A percentile compares a stretch with the other conserved stretches of the same genome.
phyloP scores from a whole-genome alignment of 2,329 filamentous ascomycete species.

The Plectosphaerella plurivora region DNA sequence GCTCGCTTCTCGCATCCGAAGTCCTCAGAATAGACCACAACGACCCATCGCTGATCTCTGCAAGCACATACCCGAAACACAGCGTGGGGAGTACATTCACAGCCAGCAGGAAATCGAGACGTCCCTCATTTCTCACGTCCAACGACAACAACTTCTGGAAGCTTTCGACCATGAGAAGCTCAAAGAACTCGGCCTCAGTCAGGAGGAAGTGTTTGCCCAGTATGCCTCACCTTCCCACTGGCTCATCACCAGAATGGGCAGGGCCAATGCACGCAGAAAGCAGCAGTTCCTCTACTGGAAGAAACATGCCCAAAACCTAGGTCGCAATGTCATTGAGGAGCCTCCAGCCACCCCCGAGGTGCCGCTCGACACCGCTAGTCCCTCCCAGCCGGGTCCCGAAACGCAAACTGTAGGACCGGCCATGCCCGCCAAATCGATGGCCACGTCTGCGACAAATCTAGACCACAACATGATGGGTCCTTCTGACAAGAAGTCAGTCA shows the following conservation, averaged over 20 bases:
- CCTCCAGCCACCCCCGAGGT: not conserved
- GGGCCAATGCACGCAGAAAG: slow-evolving; percentile 9
- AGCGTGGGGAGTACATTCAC: not conserved
- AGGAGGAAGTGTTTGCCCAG: not conserved
- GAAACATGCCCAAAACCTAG: slow-evolving; percentile 6
- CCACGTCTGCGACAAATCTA: slow-evolving; percentile 7
- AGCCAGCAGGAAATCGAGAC: slow-evolving; percentile 7
- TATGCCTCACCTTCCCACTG: slow-evolving; percentile 4
- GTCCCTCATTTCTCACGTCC: slow-evolving; percentile 5
- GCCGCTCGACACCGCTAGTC: not conserved
- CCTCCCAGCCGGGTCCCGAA: not conserved
- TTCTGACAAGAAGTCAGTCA: slow-evolving; percentile 3
- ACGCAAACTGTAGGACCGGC: not conserved
- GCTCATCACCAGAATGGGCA: slow-evolving; percentile 9
- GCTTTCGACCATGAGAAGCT: not conserved
- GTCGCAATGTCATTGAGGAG: not conserved
- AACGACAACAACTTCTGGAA: not conserved
- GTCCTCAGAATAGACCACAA: slow-evolving; percentile 9
- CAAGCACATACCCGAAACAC: slow-evolving; percentile 2
- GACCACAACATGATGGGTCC: not conserved
- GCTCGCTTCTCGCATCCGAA: slow-evolving; percentile 9
- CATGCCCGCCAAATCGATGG: slow-evolving; percentile 3
- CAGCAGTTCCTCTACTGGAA: slow-evolving; percentile 13
- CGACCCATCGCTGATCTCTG: slow-evolving; percentile 7
- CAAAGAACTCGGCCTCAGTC: not conserved